These are phyloP conservation scores for Penicillium bovifimosum DNA, from an alignment of 495 filamentous ascomycete genomes.

Conservation along the genomic window DNA sequence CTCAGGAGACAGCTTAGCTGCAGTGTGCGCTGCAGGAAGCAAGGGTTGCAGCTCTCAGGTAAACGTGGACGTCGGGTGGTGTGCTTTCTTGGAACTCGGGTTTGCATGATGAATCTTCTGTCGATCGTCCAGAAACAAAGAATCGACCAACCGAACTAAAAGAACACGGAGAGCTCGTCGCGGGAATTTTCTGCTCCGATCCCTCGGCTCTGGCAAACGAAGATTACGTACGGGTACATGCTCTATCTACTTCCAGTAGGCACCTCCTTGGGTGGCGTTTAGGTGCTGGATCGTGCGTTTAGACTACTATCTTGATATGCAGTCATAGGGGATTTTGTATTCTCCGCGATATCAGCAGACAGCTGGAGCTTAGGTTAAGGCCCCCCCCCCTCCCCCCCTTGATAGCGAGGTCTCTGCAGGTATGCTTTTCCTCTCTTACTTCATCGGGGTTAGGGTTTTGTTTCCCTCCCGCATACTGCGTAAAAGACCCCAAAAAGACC, in stretches of 20 bases:
- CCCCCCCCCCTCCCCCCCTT: no score
- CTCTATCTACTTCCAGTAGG: neutral
- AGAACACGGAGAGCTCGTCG: neutral
- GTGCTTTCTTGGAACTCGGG: neutral
- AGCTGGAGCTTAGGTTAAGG: neutral
- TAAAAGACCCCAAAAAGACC: neutral
- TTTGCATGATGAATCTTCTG: conserved; percentile 1
- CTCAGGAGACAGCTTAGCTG: conserved; percentile 4
- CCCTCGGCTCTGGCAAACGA: neutral
- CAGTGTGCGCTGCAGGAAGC: conserved; percentile 1
- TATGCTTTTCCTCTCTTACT: neutral
- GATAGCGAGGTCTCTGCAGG: neutral
- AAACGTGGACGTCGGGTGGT: conserved; percentile 4
- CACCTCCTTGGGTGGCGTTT: neutral
- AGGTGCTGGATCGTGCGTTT: neutral
- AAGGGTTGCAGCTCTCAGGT: conserved; percentile 2
- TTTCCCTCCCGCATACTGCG: neutral
- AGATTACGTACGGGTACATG: neutral
- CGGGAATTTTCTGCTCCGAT: neutral
- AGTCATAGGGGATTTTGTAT: neutral
- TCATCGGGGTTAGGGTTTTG: neutral
- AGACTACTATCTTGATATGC: neutral
- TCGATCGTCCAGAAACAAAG: neutral
- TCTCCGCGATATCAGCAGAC: neutral
- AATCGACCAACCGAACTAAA: conserved; percentile 1